Evolutionary conservation across 371 early-diverging fungal genomes (phyloP).

Genomic region (Syncephalis plumigaleata): DNA sequence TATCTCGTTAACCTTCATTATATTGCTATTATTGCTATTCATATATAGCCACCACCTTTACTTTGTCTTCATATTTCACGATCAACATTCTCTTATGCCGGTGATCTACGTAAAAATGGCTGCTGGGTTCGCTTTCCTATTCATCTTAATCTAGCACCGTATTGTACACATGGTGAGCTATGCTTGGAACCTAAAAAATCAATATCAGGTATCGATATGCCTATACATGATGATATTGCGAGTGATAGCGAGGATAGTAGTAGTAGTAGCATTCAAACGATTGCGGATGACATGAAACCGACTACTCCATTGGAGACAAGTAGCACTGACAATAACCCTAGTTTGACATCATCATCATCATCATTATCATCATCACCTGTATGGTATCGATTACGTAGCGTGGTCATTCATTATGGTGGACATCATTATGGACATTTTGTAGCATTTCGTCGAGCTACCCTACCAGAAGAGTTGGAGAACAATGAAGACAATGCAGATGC

Average conservation of each 20-base stretch:
- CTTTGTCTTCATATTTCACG: conserved; percentile 68
- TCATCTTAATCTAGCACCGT: conserved; percentile 45
- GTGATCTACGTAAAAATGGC: conserved; percentile 53
- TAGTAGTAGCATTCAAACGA: too few species aligned
- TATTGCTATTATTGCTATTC: background rate
- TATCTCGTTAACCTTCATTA: background rate
- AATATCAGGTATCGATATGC: conserved; percentile 10
- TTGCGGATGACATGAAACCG: conserved; percentile 1
- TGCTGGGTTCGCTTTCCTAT: conserved; percentile 55
- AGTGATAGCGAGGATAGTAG: conserved; percentile 2
- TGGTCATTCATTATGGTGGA: conserved; percentile 76
- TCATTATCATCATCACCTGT: conserved; percentile 11
- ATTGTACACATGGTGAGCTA: conserved; percentile 35
- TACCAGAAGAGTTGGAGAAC: conserved; percentile 8
- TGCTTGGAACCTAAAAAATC: conserved; percentile 21
- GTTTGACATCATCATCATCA: background rate
- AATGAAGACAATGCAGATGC: conserved; percentile 9
- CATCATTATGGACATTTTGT: conserved; percentile 90
- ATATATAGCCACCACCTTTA: conserved; percentile 26
- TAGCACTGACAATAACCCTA: background rate
- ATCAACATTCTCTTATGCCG: conserved; percentile 41
- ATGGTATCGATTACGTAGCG: conserved; percentile 56
- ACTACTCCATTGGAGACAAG: background rate
- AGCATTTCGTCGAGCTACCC: conserved; percentile 60
- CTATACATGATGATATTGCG: conserved; percentile 5